Base-by-base conservation (phyloP, 108 stramenopile species). In the Nannochloropsis oceanica region DNA sequence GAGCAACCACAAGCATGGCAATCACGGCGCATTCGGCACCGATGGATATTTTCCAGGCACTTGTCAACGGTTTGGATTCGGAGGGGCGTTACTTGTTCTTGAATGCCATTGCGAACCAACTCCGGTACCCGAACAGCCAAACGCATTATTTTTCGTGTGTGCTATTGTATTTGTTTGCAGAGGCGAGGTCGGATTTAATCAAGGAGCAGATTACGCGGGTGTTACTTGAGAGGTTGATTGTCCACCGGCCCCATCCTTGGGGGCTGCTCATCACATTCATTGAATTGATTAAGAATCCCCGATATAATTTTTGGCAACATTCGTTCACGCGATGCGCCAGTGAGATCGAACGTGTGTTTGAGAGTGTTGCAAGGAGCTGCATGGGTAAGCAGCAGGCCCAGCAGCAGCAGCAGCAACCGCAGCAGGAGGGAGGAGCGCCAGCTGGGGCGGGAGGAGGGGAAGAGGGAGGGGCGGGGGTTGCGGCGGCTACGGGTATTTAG, bases 261-360 rank as follows among this genome's bases (percentile, higher is more conserved):
- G 95, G 96, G 82, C 87, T 96, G 85, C 88, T 97, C 18, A 94
- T 96, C 83, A 99, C 99, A 11, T 99, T 98, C 92, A 97, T 99
- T 80, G 99, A 99, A 92, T 94, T 99, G 85, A 98, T 99, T 87
- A 98, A 99, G 92, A 99, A 99, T 87, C 94, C 95, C n/a, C 92
- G 94, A 44, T 99, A 98, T 87, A 91, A 92, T 80, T 99, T 99
- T 87, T 99, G 99, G 99, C 93, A 90, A 84, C 95, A 99, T 88
- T 91, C 96, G 43, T 99, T 99, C 90, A 99, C 97, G 84, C 94
- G 95, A 83, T 97, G 97, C 89, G 95, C 97, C 34, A 94, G 97
- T 26, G 98, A 99, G 89, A 97, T 99, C 80, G 97, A 99, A 90
- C 94, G 95, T 84, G 94, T 99, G 46, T 99, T 99, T 87, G 98